These are phyloP conservation scores for Sugiyamaella boreocaroliniensis DNA, from an alignment of 805 yeast species.

Conservation along the genomic window DNA sequence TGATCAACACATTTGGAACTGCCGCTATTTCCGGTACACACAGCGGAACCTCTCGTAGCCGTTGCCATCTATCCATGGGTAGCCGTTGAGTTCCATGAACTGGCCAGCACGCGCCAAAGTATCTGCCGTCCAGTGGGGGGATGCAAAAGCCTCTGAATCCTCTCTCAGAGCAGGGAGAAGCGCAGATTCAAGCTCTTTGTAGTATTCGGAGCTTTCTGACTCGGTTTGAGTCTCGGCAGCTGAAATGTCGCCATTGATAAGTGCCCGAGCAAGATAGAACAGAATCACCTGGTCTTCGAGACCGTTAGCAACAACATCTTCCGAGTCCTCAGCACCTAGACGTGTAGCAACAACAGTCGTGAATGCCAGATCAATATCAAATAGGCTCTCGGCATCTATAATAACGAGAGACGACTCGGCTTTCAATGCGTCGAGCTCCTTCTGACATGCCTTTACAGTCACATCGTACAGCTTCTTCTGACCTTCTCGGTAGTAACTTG, in stretches of 20 bases:
- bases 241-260: neutral
- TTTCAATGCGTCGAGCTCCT: slow-evolving; percentile 1
- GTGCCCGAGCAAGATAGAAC: slow-evolving; percentile 9
- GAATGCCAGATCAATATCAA: slow-evolving; percentile 1
- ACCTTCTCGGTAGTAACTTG: slow-evolving; percentile 8
- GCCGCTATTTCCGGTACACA: neutral
- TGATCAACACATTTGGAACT: too few species aligned
- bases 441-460: slow-evolving; percentile 2
- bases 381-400: slow-evolving; percentile 1
- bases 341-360: neutral
- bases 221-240: neutral
- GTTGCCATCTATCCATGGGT: neutral
- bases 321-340: slow-evolving; percentile 1
- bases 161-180: neutral
- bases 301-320: slow-evolving; percentile 11
- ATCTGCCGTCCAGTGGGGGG: neutral
- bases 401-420: neutral
- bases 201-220: neutral
- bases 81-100: slow-evolving; percentile 4
- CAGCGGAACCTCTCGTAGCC: slow-evolving; percentile 7
- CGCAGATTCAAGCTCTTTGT: neutral
- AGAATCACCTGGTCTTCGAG: slow-evolving; percentile 12
- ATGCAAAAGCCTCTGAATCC: neutral
- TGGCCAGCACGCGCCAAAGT: slow-evolving; percentile 1
- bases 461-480: slow-evolving; percentile 1